Evolutionary conservation across 2,329 filamentous ascomycete species (phyloP), one percentile per base, ranked within the genome.

Genomic region (Pyrenophora teres): DNA sequence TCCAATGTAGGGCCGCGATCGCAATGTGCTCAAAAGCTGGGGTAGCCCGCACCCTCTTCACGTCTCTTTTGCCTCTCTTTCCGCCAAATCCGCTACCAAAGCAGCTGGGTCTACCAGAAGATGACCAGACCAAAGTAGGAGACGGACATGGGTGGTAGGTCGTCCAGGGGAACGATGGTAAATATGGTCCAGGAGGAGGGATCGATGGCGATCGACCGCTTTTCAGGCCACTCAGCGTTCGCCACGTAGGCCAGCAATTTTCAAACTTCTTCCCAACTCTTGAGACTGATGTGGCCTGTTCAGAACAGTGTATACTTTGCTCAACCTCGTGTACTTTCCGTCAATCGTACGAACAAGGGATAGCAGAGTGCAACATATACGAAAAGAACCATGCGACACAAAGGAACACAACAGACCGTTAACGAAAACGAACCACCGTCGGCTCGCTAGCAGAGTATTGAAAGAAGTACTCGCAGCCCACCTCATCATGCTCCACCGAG

Each of bases 161-260:
- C 36, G 59, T 57, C 51, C 54, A 59, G 46, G 52, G 43, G 56
- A 19, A 40, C 1, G 31, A 16, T 35, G 36, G 33, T 41, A 23
- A 25, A 36, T 10, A 21, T 43, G 32, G 18, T 45, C 49, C 43
- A 56, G 46, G 21, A 47, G 40, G 36, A 44, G 37, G 48, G 51
- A 41, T 53, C 21, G 57, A 60, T 59, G 62, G 51, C 62, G 69
- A 73, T 73, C 71, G 70, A 64, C 65, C 63, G 62, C 54, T 52
- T 63, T 66, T 60, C 60, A 74, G 68, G 62, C 73, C 72, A 75
- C 68, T 75, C 72, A 75, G 71, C 70, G 70, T 68, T 64, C 66
- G 73, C 72, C 73, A 75, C 73, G 73, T 75, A 62, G 62, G 69
- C 65, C 46, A 50, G 56, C 59, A 51, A 37, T 50, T 59, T 59